Evolutionary conservation across 2,329 filamentous ascomycete genomes (phyloP), one percentile per base, ranked within the genome.

Genomic region (Allantophomopsis cytisporea): DNA sequence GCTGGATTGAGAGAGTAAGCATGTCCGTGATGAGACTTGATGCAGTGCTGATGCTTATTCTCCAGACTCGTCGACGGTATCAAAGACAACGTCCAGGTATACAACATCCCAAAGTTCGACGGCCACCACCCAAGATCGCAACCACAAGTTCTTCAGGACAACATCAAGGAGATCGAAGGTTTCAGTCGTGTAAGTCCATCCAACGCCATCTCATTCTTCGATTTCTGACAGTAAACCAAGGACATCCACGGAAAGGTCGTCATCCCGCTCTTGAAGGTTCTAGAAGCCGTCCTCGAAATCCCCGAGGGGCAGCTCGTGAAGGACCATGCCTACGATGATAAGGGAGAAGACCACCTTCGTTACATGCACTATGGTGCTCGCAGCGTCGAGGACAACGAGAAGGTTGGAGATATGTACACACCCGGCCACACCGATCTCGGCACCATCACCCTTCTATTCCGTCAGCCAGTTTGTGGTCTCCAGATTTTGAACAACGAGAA

Each of bases 61-160:
- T 28, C 20, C 8, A 33, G 39, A 10, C 36, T 37, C 5, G 35
- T 38, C 16, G 38, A 37, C 0, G 35, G n/a, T 5, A 39, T 36
- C 38, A 60, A 52, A 14, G 72, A 77, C 47, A 76, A 75, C 43
- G 60, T 73, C 21, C 66, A 77, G 47, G 66, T 76, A 1, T 76
- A 69, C 59, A 76, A 76, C 48, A 66, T 76, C 7, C 68, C 70
- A 39, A 77, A 77, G 45, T 76, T 73, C 45, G 63, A 62, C n/a
- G 54, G 58, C 3, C 52, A 61, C 41, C 63, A 67, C 47, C 50
- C 59, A n/a, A 60, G 65, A 7, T 47, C 44, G 28, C 48, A 53
- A 37, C 44, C 53, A 12, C 5, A 28, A 10, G 23, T 28, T 28
- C 23, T 28, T 8, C 3, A 10, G 8, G 5, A 28, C 3, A 28